phyloP scores from a whole-genome alignment of 768 basidiomycete genomes.

The Leccinum disarticulatum region DNA sequence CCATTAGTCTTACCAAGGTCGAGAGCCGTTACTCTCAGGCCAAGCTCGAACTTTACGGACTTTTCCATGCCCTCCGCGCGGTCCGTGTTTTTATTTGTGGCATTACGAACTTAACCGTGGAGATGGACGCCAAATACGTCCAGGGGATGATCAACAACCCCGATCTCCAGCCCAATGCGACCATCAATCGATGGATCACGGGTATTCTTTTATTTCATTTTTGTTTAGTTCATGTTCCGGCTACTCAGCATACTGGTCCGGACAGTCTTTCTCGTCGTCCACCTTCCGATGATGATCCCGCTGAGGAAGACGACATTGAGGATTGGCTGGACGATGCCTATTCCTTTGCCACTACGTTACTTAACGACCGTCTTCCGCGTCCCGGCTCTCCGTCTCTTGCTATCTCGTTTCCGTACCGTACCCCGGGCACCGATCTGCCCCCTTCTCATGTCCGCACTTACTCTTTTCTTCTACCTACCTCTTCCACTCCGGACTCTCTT shows the following conservation, averaged over 20 bases:
- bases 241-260: background rate
- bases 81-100: background rate
- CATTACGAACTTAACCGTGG: background rate
- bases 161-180: background rate
- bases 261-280: background rate
- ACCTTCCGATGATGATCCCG: background rate
- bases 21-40: too few relatives aligned
- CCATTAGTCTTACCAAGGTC: too few relatives aligned
- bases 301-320: background rate
- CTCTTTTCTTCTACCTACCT: background rate
- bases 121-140: background rate
- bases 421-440: background rate
- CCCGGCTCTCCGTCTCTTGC: background rate
- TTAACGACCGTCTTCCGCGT: background rate
- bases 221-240: background rate
- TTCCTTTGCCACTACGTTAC: background rate
- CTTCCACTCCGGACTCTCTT: background rate
- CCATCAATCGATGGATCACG: background rate
- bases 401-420: background rate
- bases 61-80: background rate
- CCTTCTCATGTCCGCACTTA: too few relatives aligned
- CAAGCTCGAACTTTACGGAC: too few relatives aligned
- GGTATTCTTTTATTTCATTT: background rate
- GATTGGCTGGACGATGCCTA: background rate
- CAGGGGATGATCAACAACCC: background rate